phyloP scores from a whole-genome alignment of 176 grass and related monocot genomes.

The Carex myosuroides region DNA sequence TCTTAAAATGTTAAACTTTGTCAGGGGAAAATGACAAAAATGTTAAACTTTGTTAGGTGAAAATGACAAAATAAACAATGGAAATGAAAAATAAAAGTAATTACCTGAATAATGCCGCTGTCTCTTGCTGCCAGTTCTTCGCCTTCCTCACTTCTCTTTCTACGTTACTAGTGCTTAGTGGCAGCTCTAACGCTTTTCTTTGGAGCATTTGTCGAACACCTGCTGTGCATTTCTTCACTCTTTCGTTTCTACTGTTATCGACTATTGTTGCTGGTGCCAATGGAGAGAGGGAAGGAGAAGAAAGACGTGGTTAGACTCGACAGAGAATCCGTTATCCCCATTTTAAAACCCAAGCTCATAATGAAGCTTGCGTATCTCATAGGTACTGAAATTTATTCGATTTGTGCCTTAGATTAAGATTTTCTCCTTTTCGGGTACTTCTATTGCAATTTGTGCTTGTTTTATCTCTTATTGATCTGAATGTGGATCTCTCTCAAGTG shows the following conservation, averaged over 20 bases:
- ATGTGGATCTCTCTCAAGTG: background rate
- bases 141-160: background rate
- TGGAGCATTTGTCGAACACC: slow-evolving; percentile 8
- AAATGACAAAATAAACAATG: background rate
- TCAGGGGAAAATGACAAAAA: background rate
- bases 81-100: background rate
- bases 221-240: background rate
- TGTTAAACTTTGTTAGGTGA: background rate
- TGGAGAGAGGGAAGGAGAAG: slow-evolving; percentile 20
- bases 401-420: background rate
- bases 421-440: background rate
- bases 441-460: background rate
- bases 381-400: slow-evolving; percentile 25
- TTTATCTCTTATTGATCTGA: slow-evolving; percentile 9
- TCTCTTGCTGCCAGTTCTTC: background rate
- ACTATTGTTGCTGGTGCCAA: slow-evolving; percentile 19
- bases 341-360: slow-evolving; percentile 85
- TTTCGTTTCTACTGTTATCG: background rate
- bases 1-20: background rate
- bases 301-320: slow-evolving; percentile 73
- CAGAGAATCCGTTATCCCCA: slow-evolving; percentile 79
- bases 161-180: background rate
- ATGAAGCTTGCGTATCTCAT: slow-evolving; percentile 99
- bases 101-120: background rate
- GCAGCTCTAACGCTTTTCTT: background rate